Evolutionary conservation across 257 asterid species (phyloP).

Genomic region (Salvia rosmarinus): DNA sequence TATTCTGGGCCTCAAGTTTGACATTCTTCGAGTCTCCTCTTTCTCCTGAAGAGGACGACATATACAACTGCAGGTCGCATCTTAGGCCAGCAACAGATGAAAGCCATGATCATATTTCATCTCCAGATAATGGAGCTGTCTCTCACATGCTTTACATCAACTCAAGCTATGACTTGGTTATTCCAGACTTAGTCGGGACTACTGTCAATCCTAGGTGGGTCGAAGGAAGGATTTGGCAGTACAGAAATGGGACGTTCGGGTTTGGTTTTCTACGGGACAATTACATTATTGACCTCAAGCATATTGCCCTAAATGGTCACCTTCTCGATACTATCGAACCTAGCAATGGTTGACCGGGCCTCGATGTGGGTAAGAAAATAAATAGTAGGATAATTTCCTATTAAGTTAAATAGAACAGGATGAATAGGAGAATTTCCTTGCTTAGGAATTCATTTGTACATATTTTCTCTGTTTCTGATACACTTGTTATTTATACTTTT

Average conservation of each 20-base stretch:
- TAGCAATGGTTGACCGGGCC: slow-evolving; percentile 35
- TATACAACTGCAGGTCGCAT: slow-evolving; percentile 64
- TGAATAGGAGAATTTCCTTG: slow-evolving; percentile 1
- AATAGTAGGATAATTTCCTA: slow-evolving; percentile 22
- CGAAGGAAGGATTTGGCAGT: slow-evolving; percentile 87
- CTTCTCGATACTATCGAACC: slow-evolving; percentile 54
- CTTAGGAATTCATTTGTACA: slow-evolving; percentile 25
- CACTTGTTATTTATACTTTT: background rate
- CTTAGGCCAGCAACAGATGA: slow-evolving; percentile 50
- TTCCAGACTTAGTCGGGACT: slow-evolving; percentile 61
- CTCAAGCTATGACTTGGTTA: slow-evolving; percentile 77
- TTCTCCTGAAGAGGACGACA: slow-evolving; percentile 60
- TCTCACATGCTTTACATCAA: slow-evolving; percentile 66
- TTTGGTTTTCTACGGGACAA: slow-evolving; percentile 77
- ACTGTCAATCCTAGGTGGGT: slow-evolving; percentile 51
- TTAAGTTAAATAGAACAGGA: background rate
- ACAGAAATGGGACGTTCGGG: slow-evolving; percentile 73
- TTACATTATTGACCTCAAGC: slow-evolving; percentile 66
- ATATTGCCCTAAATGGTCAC: slow-evolving; percentile 55
- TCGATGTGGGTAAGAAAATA: background rate
- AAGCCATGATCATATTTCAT: slow-evolving; percentile 30
- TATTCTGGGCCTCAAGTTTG: slow-evolving; percentile 76
- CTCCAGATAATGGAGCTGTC: slow-evolving; percentile 45
- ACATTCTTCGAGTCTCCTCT: slow-evolving; percentile 62
- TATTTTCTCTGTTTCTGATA: background rate